Conservation (phyloP, 169 alveolate species). For the Eimeria zaria region DNA sequence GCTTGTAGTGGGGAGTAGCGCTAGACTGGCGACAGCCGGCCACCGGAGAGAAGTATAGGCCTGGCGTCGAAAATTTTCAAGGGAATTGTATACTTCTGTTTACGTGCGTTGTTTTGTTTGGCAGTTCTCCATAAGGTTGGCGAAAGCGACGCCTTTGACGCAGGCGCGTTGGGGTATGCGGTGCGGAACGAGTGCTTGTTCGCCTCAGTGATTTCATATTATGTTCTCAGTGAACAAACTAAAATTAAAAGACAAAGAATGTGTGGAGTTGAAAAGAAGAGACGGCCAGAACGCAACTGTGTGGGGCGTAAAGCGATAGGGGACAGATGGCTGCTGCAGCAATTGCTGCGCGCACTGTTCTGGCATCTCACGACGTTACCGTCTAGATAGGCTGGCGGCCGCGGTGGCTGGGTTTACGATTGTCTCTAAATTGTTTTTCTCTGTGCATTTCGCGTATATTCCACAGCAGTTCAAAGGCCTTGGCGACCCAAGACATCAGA, state of each 20-base stretch:
- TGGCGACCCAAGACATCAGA: conserved; percentile 55
- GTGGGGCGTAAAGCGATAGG: conserved; percentile 63
- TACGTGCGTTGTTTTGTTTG: neutral
- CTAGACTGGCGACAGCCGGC: neutral
- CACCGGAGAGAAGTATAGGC: neutral
- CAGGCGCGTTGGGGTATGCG: neutral
- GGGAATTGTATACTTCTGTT: neutral
- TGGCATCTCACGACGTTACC: conserved; percentile 71
- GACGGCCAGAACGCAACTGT: conserved; percentile 20
- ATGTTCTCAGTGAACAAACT: neutral
- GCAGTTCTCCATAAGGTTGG: neutral
- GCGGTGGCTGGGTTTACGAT: neutral
- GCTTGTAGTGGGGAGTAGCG: neutral
- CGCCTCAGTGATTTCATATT: neutral
- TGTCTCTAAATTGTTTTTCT: conserved; percentile 44
- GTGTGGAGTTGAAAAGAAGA: neutral
- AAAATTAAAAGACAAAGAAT: conserved; percentile 1
- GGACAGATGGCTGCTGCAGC: conserved; percentile 79
- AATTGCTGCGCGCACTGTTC: conserved; percentile 73
- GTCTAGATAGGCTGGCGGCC: conserved; percentile 36
- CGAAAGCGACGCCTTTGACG: conserved; percentile 17
- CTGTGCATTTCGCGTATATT: conserved; percentile 13
- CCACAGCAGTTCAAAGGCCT: conserved; percentile 47
- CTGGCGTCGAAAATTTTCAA: neutral
- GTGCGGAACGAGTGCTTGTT: neutral